A percentile compares a stretch with the other conserved stretches of the same genome.
phyloP scores from a whole-genome alignment of 805 yeast genomes.

The Cephaloascus fragrans region DNA sequence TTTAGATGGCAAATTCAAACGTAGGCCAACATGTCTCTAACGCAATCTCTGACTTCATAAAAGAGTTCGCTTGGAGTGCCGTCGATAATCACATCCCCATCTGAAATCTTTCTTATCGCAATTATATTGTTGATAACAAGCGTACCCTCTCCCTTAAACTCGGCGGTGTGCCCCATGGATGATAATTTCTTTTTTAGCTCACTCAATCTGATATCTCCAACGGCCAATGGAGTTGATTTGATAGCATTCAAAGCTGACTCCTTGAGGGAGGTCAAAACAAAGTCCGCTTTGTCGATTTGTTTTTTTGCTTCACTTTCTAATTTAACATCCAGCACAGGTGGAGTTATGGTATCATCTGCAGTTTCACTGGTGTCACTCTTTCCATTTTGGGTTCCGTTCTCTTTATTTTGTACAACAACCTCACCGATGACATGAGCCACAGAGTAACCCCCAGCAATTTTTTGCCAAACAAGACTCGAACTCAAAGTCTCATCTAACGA shows the following conservation, averaged over 20 bases:
- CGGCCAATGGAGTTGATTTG: constrained; percentile 40
- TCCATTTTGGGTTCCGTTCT: constrained; percentile 8
- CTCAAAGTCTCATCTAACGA: constrained; percentile 57
- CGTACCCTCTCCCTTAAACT: constrained; percentile 88
- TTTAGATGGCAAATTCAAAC: too few relatives aligned
- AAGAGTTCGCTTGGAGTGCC: constrained; percentile 70
- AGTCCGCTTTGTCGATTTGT: background rate
- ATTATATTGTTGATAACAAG: constrained; percentile 74
- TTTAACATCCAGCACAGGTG: too few relatives aligned
- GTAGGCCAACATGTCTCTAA: constrained; percentile 67
- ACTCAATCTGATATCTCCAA: constrained; percentile 82
- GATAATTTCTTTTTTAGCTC: constrained; percentile 62
- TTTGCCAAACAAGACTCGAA: constrained; percentile 70
- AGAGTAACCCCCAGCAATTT: constrained; percentile 67
- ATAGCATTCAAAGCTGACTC: constrained; percentile 1
- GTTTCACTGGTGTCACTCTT: constrained; percentile 12
- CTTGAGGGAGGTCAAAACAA: constrained; percentile 1
- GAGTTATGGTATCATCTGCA: too few relatives aligned
- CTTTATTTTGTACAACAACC: constrained; percentile 25
- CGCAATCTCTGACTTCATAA: constrained; percentile 65
- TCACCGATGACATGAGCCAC: constrained; percentile 79
- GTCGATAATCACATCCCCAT: constrained; percentile 79
- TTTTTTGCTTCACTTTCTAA: background rate
- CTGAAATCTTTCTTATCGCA: constrained; percentile 66
- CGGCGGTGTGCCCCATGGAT: constrained; percentile 59